Conservation (phyloP, 768 basidiomycete species). For the Piloderma croceum region DNA sequence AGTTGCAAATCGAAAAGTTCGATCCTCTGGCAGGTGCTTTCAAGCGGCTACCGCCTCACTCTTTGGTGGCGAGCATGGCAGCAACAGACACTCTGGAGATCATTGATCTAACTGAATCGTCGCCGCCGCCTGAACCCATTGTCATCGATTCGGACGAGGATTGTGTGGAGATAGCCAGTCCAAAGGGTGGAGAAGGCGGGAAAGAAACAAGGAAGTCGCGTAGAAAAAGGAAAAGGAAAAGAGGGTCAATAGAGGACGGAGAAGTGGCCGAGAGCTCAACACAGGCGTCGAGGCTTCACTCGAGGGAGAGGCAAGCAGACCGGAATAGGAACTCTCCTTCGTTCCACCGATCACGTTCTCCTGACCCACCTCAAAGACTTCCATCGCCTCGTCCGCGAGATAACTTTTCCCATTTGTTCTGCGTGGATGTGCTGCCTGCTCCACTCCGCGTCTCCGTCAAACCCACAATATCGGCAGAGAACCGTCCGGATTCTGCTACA, state of each 20-base stretch:
- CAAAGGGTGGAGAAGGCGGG: slow-evolving; percentile 10
- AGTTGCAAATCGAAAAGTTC: too few species aligned
- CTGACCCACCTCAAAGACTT: slow-evolving; percentile 31
- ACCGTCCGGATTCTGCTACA: neutral
- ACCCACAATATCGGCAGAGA: slow-evolving; percentile 2
- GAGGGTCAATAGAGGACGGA: slow-evolving; percentile 11
- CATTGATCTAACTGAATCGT: slow-evolving; percentile 28
- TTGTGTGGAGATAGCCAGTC: slow-evolving; percentile 1
- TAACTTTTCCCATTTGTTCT: slow-evolving; percentile 34
- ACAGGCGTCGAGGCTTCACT: slow-evolving; percentile 16
- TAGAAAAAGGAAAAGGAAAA: slow-evolving; percentile 21
- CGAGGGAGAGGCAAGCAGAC: slow-evolving; percentile 3
- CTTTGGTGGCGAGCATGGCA: neutral
- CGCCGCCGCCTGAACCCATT: slow-evolving; percentile 21
- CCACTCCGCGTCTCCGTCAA: slow-evolving; percentile 23
- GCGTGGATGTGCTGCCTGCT: slow-evolving; percentile 43
- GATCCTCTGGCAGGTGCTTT: too few species aligned
- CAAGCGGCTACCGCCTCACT: too few species aligned
- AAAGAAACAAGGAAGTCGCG: slow-evolving; percentile 23
- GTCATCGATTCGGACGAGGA: slow-evolving; percentile 26
- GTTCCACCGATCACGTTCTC: slow-evolving; percentile 2
- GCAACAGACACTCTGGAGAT: slow-evolving; percentile 15
- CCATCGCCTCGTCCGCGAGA: slow-evolving; percentile 38
- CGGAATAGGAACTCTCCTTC: neutral
- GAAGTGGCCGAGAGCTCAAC: slow-evolving; percentile 14